A percentile compares a stretch with the other conserved stretches of the same genome.
These are phyloP conservation scores for Cutaneotrichosporon dermatis DNA, from an alignment of 1,284 basidiomycete genomes.

Conservation along the genomic window DNA sequence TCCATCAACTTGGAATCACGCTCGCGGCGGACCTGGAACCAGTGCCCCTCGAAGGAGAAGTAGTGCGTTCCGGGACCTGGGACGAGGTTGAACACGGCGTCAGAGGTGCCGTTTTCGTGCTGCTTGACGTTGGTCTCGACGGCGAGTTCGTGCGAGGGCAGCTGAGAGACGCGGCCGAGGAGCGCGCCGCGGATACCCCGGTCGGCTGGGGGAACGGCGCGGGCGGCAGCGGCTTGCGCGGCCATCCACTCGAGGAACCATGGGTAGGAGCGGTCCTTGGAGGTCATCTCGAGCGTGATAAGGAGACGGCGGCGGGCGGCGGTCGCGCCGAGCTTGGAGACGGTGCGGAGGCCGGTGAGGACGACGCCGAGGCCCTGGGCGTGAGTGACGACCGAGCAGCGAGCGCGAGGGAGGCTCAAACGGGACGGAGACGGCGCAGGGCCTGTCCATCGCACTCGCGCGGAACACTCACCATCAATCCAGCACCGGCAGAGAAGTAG, in stretches of 20 bases:
- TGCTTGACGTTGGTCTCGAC: slow-evolving; percentile 89
- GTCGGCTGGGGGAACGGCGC: slow-evolving; percentile 23
- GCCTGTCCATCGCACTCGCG: not conserved
- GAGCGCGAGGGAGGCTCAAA: not conserved
- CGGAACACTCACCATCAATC: slow-evolving; percentile 69
- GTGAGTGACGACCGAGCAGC: slow-evolving; percentile 6
- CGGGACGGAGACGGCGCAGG: not conserved
- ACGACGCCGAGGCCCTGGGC: slow-evolving; percentile 77
- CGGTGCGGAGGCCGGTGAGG: slow-evolving; percentile 68
- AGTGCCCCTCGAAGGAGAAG: slow-evolving; percentile 81
- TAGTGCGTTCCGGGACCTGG: slow-evolving; percentile 95
- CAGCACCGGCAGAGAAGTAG: slow-evolving; percentile 93
- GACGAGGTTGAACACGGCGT: slow-evolving; percentile 83
- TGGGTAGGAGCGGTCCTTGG: slow-evolving; percentile 88
- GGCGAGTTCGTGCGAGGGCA: slow-evolving; percentile 83
- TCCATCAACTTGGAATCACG: slow-evolving; percentile 88
- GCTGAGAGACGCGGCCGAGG: slow-evolving; percentile 52
- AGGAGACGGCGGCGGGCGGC: slow-evolving; percentile 83
- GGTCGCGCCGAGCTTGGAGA: slow-evolving; percentile 63
- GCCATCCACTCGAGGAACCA: slow-evolving; percentile 99
- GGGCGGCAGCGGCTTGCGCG: slow-evolving; percentile 23
- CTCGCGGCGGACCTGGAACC: slow-evolving; percentile 88
- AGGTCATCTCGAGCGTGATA: slow-evolving; percentile 93
- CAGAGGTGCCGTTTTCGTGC: slow-evolving; percentile 79
- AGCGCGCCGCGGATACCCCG: slow-evolving; percentile 23